phyloP scores from a whole-genome alignment of 805 yeast species.

The Pichia exigua region DNA sequence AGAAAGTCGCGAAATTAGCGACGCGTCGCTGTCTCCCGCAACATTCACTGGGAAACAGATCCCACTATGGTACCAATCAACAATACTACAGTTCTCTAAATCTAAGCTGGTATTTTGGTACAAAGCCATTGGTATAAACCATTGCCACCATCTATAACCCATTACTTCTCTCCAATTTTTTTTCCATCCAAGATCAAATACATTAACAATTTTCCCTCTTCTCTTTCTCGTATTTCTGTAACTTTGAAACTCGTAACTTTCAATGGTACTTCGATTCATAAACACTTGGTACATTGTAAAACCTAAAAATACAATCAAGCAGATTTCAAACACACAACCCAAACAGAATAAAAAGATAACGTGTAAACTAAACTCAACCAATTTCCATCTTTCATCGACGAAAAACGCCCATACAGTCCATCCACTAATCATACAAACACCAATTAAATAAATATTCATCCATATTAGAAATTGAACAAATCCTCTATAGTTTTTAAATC shows the following conservation, averaged over 20 bases:
- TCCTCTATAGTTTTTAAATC: constrained; percentile 70
- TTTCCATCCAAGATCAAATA: constrained; percentile 64
- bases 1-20: background rate
- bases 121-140: constrained; percentile 55
- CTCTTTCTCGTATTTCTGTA: constrained; percentile 28
- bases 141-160: constrained; percentile 60
- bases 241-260: constrained; percentile 51
- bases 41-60: constrained; percentile 3
- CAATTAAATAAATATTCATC: constrained; percentile 38
- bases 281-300: constrained; percentile 54
- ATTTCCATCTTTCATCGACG: constrained; percentile 13
- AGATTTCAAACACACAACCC: constrained; percentile 43
- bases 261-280: constrained; percentile 73
- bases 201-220: constrained; percentile 42
- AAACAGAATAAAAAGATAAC: constrained; percentile 53
- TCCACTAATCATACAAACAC: constrained; percentile 35
- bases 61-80: background rate
- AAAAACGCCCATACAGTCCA: constrained; percentile 43
- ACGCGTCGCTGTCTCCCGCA: background rate
- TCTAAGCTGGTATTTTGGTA: background rate
- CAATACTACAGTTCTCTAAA: background rate
- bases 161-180: constrained; percentile 62
- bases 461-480: constrained; percentile 68
- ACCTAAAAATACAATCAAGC: constrained; percentile 48
- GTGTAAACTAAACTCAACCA: constrained; percentile 44